These are phyloP conservation scores for Apiotrichum sp. DNA, from an alignment of 1,284 basidiomycete species.

Conservation along the genomic window DNA sequence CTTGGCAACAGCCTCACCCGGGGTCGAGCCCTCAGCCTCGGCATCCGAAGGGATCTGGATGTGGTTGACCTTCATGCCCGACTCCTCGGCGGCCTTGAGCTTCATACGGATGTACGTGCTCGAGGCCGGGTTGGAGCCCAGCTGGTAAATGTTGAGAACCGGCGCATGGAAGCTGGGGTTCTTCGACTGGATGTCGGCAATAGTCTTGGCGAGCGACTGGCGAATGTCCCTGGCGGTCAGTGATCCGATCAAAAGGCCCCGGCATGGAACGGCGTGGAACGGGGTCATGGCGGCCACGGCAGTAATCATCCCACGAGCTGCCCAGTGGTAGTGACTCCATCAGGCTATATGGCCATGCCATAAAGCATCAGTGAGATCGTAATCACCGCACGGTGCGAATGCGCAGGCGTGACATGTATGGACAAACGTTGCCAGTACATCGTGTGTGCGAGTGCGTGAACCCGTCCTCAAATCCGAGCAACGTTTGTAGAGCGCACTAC, in stretches of 20 bases:
- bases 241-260: background rate
- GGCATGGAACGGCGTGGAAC: background rate
- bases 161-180: slow-evolving; percentile 77
- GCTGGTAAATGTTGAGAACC: slow-evolving; percentile 87
- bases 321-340: too few relatives aligned
- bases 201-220: slow-evolving; percentile 61
- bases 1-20: slow-evolving; percentile 56
- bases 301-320: too few relatives aligned
- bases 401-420: too few relatives aligned
- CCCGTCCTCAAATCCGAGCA: too few relatives aligned
- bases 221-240: slow-evolving; percentile 62
- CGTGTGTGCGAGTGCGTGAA: too few relatives aligned
- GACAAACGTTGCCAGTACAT: too few relatives aligned
- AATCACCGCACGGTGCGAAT: too few relatives aligned
- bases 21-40: slow-evolving; percentile 39
- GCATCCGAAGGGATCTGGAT: slow-evolving; percentile 66
- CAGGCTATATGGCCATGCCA: too few relatives aligned
- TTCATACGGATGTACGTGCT: slow-evolving; percentile 97
- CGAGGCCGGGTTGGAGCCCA: slow-evolving; percentile 85
- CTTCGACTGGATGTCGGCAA: slow-evolving; percentile 55
- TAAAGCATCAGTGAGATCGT: too few relatives aligned
- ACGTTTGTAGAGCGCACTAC: too few relatives aligned
- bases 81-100: slow-evolving; percentile 88
- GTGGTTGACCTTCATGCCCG: slow-evolving; percentile 85
- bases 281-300: background rate